Evolutionary conservation across 139 green algal genomes (phyloP).

Genomic region (Picochlorum sp.): DNA sequence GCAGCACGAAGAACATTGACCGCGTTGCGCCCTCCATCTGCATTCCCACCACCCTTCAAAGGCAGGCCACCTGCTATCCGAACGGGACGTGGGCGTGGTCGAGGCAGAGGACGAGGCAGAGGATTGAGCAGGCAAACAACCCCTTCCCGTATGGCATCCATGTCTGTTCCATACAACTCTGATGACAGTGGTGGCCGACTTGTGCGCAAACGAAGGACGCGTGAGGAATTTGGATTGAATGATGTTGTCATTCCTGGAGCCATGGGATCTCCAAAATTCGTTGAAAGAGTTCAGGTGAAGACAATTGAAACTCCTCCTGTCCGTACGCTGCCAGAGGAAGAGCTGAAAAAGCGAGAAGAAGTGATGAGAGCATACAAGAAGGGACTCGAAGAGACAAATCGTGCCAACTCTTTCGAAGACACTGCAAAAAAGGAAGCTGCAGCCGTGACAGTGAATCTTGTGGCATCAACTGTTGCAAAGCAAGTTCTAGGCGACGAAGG

Average conservation of each 20-base stretch:
- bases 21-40: neutral
- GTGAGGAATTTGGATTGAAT: constrained; percentile 18
- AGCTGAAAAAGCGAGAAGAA: constrained; percentile 19
- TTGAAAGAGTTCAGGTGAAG: constrained; percentile 34
- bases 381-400: no score
- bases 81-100: neutral
- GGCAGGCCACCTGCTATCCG: neutral
- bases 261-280: constrained; percentile 32
- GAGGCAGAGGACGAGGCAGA: constrained; percentile 1
- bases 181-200: neutral
- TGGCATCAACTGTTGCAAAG: no score
- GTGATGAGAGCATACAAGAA: constrained; percentile 10
- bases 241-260: constrained; percentile 23
- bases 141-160: constrained; percentile 9
- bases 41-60: neutral
- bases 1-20: neutral
- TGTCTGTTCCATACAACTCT: constrained; percentile 3
- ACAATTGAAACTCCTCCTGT: constrained; percentile 33
- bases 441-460: no score
- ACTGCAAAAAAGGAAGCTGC: no score
- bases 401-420: no score
- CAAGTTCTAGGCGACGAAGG: constrained; percentile 6
- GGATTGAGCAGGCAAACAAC: neutral
- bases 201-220: constrained; percentile 12
- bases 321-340: constrained; percentile 7